Evolutionary conservation across 257 asterid genomes (phyloP).

Genomic region (Penstemon newberryi): DNA sequence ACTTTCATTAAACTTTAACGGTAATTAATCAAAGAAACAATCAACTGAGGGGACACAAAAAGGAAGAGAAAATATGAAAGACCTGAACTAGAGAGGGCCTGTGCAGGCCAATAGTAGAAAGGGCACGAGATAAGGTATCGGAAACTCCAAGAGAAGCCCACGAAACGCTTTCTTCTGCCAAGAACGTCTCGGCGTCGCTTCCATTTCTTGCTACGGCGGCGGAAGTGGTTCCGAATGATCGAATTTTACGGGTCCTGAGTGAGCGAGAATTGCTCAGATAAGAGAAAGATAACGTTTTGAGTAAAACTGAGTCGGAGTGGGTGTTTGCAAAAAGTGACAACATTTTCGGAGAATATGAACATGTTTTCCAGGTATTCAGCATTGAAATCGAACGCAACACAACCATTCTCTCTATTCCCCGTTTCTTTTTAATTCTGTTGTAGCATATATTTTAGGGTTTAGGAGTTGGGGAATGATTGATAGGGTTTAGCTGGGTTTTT

Average conservation of each 20-base stretch:
- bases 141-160: slow-evolving; percentile 89
- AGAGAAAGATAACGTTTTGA: slow-evolving; percentile 28
- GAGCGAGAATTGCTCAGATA: slow-evolving; percentile 22
- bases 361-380: slow-evolving; percentile 43
- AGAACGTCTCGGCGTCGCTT: slow-evolving; percentile 57
- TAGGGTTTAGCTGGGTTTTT: neutral
- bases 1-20: neutral
- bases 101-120: slow-evolving; percentile 57
- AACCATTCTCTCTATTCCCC: slow-evolving; percentile 31
- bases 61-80: neutral
- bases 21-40: neutral
- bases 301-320: slow-evolving; percentile 23
- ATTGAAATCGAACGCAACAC: slow-evolving; percentile 51
- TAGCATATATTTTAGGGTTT: neutral
- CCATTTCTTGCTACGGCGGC: slow-evolving; percentile 36
- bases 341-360: slow-evolving; percentile 33
- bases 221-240: slow-evolving; percentile 49
- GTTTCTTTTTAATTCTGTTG: neutral
- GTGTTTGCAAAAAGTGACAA: slow-evolving; percentile 24
- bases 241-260: slow-evolving; percentile 36
- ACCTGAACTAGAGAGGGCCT: slow-evolving; percentile 97
- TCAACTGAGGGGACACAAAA: neutral
- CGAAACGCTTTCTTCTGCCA: slow-evolving; percentile 74
- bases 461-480: neutral
- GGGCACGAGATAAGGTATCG: slow-evolving; percentile 56